phyloP scores from a whole-genome alignment of 2,329 filamentous ascomycete species.

The Cladorrhinum sp. region DNA sequence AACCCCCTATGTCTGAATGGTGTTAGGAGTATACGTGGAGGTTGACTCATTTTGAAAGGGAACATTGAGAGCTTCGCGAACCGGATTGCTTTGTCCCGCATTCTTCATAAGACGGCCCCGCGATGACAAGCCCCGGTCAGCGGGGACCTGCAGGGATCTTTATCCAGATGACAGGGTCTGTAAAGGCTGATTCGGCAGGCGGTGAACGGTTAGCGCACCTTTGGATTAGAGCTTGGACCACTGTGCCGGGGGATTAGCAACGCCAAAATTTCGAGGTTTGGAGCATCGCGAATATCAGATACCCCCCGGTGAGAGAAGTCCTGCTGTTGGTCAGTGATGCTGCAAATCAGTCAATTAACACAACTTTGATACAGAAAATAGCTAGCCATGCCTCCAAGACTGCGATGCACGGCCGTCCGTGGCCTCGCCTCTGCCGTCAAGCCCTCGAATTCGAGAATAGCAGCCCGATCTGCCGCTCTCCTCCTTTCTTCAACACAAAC shows the following conservation, averaged over 20 bases:
- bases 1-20: not conserved
- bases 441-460: constrained; percentile 14
- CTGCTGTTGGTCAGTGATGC: constrained; percentile 17
- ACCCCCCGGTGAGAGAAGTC: not conserved
- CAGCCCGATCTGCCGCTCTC: constrained; percentile 17
- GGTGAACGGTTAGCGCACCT: constrained; percentile 7
- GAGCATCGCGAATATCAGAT: constrained; percentile 15
- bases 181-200: constrained; percentile 24
- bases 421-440: constrained; percentile 24
- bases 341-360: constrained; percentile 3
- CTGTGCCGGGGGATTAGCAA: constrained; percentile 20
- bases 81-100: constrained; percentile 14
- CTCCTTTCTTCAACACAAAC: constrained; percentile 15
- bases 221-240: constrained; percentile 7
- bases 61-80: constrained; percentile 10
- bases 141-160: constrained; percentile 19
- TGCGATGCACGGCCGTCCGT: constrained; percentile 27
- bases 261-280: constrained; percentile 25
- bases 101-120: constrained; percentile 17
- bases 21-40: not conserved
- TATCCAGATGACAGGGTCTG: not conserved
- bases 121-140: constrained; percentile 11
- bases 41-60: constrained; percentile 24
- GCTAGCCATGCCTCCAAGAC: constrained; percentile 27
- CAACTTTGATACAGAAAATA: not conserved